Conservation (phyloP, 306 rosid species). For the Trifolium dubium region DNA sequence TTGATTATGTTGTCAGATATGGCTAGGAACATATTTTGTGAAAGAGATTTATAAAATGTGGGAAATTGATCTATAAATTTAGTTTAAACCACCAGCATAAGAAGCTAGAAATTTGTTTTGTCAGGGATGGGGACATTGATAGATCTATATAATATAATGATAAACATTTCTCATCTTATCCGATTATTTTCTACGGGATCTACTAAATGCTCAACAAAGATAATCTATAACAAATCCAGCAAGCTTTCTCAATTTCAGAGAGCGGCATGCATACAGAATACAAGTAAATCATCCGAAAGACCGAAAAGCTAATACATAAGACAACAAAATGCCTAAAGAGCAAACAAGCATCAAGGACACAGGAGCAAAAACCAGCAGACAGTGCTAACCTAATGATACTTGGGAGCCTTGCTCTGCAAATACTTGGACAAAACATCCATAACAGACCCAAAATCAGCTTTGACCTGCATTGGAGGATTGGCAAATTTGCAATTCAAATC, state of each 20-base stretch:
- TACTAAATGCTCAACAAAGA: slow-evolving; percentile 39
- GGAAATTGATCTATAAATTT: neutral
- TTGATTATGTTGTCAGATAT: neutral
- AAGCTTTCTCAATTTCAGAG: slow-evolving; percentile 33
- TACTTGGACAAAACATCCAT: slow-evolving; percentile 90
- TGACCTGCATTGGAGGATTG: slow-evolving; percentile 75
- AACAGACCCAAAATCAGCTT: slow-evolving; percentile 83
- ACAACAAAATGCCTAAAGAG: slow-evolving; percentile 34
- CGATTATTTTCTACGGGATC: slow-evolving; percentile 35
- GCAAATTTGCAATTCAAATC: slow-evolving; percentile 81
- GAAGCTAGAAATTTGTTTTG: neutral
- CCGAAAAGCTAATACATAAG: slow-evolving; percentile 37
- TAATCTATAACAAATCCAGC: slow-evolving; percentile 45
- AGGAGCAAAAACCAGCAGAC: slow-evolving; percentile 38
- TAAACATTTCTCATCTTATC: slow-evolving; percentile 27
- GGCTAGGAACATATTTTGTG: slow-evolving; percentile 5
- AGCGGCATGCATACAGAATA: slow-evolving; percentile 37
- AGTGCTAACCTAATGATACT: slow-evolving; percentile 46
- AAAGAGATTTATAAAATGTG: neutral
- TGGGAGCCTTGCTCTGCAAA: slow-evolving; percentile 73
- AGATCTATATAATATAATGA: slow-evolving; percentile 1
- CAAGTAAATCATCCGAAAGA: slow-evolving; percentile 32
- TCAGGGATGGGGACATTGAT: neutral
- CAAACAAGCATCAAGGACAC: slow-evolving; percentile 16
- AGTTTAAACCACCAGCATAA: neutral